These are phyloP conservation scores for Cercospora sojina DNA, from an alignment of 2,329 filamentous ascomycete species.

Conservation along the genomic window DNA sequence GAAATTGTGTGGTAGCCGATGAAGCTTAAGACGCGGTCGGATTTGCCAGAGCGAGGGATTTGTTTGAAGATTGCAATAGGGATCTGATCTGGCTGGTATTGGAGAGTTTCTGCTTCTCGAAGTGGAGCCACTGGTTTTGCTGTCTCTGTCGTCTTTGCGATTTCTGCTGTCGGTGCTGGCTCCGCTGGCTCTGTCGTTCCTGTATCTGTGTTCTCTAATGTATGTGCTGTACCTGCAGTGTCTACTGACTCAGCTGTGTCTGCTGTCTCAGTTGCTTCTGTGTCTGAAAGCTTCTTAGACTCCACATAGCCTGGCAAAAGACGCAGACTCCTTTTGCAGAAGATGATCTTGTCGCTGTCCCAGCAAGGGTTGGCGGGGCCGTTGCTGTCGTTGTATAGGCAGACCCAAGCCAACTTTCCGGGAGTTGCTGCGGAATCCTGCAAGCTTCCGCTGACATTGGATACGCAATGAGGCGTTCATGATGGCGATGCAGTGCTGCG, in stretches of 20 bases:
- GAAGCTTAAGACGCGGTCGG: slow-evolving; percentile 25
- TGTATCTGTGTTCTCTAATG: neutral
- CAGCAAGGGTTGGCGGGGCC: slow-evolving; percentile 33
- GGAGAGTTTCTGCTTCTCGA: neutral
- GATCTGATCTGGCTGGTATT: neutral
- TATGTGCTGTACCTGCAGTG: neutral
- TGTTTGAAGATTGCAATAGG: slow-evolving; percentile 34
- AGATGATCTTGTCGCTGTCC: slow-evolving; percentile 32
- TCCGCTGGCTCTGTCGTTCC: neutral
- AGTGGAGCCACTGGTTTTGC: neutral
- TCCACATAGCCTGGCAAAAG: slow-evolving; percentile 25
- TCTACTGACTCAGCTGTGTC: neutral
- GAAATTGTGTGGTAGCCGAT: slow-evolving; percentile 31
- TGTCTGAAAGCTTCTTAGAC: neutral
- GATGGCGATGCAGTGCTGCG: too few relatives aligned
- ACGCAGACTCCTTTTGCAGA: slow-evolving; percentile 35
- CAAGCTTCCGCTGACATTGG: slow-evolving; percentile 15
- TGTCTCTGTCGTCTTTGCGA: neutral
- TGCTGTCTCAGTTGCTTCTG: neutral
- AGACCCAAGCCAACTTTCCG: slow-evolving; percentile 26
- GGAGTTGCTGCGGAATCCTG: slow-evolving; percentile 27
- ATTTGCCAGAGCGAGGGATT: neutral
- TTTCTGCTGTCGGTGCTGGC: neutral
- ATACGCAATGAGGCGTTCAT: neutral
- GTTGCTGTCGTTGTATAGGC: slow-evolving; percentile 26